Percentiles rank a stretch among this genome's conserved stretches.
phyloP scores from a whole-genome alignment of 805 yeast genomes.

The Myxozyma kluyveri region DNA sequence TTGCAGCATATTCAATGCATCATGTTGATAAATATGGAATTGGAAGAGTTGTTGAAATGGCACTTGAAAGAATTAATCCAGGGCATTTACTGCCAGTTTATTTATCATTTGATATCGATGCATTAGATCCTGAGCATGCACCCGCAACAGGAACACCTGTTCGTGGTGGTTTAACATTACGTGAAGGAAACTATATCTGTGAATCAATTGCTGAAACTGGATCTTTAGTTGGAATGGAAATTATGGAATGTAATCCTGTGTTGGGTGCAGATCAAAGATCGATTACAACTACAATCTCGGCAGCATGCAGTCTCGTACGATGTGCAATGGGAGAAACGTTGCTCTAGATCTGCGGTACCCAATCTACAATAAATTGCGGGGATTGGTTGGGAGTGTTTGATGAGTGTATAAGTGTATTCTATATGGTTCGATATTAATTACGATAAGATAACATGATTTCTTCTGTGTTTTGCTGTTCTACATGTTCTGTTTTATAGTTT shows the following conservation, averaged over 20 bases:
- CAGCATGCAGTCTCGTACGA: constrained; percentile 87
- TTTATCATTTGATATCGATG: constrained; percentile 92
- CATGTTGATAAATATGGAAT: constrained; percentile 94
- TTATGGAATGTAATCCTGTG: constrained; percentile 90
- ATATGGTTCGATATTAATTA: too few species aligned
- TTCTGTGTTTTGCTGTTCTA: too few species aligned
- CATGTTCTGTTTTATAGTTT: too few species aligned
- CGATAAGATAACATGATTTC: too few species aligned
- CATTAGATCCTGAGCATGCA: constrained; percentile 88
- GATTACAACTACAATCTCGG: constrained; percentile 77
- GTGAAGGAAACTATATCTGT: constrained; percentile 90
- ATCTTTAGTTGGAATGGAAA: constrained; percentile 79
- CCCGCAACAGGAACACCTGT: constrained; percentile 99
- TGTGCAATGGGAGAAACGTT: constrained; percentile 94
- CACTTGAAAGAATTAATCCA: constrained; percentile 74
- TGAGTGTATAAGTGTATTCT: too few species aligned
- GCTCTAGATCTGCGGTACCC: too few species aligned
- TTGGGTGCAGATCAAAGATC: constrained; percentile 76
- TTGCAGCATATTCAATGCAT: constrained; percentile 90
- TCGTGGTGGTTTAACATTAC: constrained; percentile 88
- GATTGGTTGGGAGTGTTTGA: too few species aligned
- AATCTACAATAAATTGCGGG: too few species aligned
- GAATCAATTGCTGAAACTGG: constrained; percentile 92
- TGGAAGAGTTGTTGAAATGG: constrained; percentile 87
- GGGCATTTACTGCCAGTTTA: constrained; percentile 73